A percentile compares a stretch with the other conserved stretches of the same genome.
phyloP scores from a whole-genome alignment of 768 basidiomycete species.

The Phylloporus sp. region DNA sequence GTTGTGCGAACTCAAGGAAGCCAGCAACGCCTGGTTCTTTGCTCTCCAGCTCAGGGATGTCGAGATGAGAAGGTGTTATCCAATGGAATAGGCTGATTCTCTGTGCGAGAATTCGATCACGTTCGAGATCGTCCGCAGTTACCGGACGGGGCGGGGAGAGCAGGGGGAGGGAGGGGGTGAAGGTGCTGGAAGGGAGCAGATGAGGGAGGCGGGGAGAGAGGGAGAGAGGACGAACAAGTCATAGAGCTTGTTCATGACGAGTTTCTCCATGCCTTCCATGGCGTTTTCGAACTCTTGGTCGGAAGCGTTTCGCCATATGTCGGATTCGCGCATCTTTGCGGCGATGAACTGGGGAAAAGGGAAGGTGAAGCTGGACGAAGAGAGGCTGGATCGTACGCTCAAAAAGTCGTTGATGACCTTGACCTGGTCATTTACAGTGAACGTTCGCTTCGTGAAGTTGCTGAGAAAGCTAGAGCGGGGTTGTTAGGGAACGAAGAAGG shows the following conservation, averaged over 20 bases:
- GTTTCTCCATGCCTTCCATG: constrained; percentile 98
- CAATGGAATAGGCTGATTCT: constrained; percentile 88
- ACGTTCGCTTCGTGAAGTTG: constrained; percentile 88
- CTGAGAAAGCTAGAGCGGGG: constrained; percentile 67
- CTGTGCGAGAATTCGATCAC: constrained; percentile 85
- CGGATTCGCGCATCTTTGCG: constrained; percentile 76
- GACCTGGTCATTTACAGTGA: constrained; percentile 89
- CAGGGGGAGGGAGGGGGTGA: constrained; percentile 77
- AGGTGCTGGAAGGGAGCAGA: constrained; percentile 56
- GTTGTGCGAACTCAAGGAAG: constrained; percentile 84
- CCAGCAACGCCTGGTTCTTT: constrained; percentile 48
- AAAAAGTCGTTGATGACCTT: constrained; percentile 95
- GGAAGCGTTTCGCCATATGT: constrained; percentile 74
- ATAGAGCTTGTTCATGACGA: constrained; percentile 97
- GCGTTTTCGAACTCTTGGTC: constrained; percentile 93
- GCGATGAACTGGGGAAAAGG: constrained; percentile 70
- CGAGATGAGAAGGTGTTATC: constrained; percentile 85
- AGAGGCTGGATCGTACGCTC: constrained; percentile 40
- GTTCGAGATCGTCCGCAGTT: constrained; percentile 94
- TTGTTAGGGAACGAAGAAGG: background rate
- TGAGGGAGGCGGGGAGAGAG: constrained; percentile 1
- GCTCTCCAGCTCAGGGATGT: constrained; percentile 75
- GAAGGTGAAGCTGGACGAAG: constrained; percentile 11
- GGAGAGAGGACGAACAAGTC: constrained; percentile 67
- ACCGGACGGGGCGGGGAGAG: constrained; percentile 67